Percentiles rank a stretch among this genome's conserved stretches.
Conservation (phyloP, 1,284 basidiomycete genomes). For the Anthracocystis panici-leucophaei region DNA sequence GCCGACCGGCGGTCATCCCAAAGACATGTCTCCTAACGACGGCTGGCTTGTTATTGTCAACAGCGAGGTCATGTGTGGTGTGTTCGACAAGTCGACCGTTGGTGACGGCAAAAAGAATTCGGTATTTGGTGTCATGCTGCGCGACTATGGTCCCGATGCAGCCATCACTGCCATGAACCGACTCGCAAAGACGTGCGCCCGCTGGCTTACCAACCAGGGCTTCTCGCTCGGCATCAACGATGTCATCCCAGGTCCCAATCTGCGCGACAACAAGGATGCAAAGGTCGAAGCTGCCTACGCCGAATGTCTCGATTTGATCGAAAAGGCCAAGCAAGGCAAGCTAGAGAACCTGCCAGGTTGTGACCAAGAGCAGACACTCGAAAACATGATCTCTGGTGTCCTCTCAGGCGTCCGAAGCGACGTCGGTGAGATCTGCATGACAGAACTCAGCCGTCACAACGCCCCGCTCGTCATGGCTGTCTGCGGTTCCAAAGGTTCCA, state of each 20-base stretch:
- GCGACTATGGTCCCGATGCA: slow-evolving; percentile 95
- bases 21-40: slow-evolving; percentile 94
- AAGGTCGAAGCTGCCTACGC: slow-evolving; percentile 91
- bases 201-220: slow-evolving; percentile 95
- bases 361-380: slow-evolving; percentile 95
- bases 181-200: slow-evolving; percentile 92
- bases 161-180: slow-evolving; percentile 96
- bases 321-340: slow-evolving; percentile 88
- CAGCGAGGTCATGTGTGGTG: slow-evolving; percentile 98
- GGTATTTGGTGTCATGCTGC: slow-evolving; percentile 96
- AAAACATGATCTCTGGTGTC: slow-evolving; percentile 92
- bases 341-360: slow-evolving; percentile 96
- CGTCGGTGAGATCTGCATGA: slow-evolving; percentile 98
- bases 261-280: slow-evolving; percentile 84
- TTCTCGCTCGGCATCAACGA: slow-evolving; percentile 99
- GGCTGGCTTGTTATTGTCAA: slow-evolving; percentile 98
- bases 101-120: slow-evolving; percentile 99
- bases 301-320: slow-evolving; percentile 87
- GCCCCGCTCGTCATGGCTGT: slow-evolving; percentile 99
- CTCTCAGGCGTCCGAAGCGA: slow-evolving; percentile 94
- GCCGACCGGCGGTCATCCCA: slow-evolving; percentile 75
- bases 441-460: slow-evolving; percentile 93
- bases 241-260: slow-evolving; percentile 90
- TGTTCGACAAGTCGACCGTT: slow-evolving; percentile 98
- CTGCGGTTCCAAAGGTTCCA: slow-evolving; percentile 97